Base-by-base conservation (phyloP, 2,329 filamentous ascomycete species). In the Penicillium occitanis region DNA sequence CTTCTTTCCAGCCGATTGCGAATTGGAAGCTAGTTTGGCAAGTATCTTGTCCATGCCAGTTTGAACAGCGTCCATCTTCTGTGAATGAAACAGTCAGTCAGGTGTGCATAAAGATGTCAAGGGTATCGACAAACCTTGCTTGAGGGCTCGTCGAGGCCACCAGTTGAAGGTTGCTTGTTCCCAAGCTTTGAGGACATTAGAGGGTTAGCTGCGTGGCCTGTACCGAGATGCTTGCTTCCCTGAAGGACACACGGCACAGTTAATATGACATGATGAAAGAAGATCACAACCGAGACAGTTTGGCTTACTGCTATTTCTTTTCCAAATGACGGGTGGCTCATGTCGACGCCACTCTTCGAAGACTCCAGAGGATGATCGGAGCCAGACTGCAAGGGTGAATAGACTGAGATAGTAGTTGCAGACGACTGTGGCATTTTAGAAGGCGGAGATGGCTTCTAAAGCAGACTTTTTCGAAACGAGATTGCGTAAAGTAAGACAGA, bases 41-140 rank as follows among this genome's bases (percentile, higher is more conserved):
- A 81, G 73, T 53, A 82, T 86, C 67, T 88, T 88, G 72, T 95
- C 91, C 83, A 93, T 87, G 8, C 79, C 75, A 55, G 67, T 64
- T 64, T 73, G 69, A 63, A 71, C 67, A 57, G 70, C 68, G 61
- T 83, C 81, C 68, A 81, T 68, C 73, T 84, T 84, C 73, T 79
- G 82, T 82, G 78, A 81, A 71, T 67, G 75, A 82, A 63, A 83
- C 14, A 14, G 60, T 66, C 19, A 66, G 53, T 44, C 46, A 50
- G 25, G 53, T 33, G 51, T 46, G n/a, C 30, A 33, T 17, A 42
- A 33, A 10, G 14, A 44, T n/a, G 30, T 58, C 46, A 13, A 58
- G 22, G 44, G 19, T 2, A 40, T 33, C 2, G 64, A 68, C 75
- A 72, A 70, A 78, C 80, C 79, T 81, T 80, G 69, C 69, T 74